These are phyloP conservation scores for Porogramme epimiltina DNA, from an alignment of 1,284 basidiomycete genomes.

Conservation along the genomic window DNA sequence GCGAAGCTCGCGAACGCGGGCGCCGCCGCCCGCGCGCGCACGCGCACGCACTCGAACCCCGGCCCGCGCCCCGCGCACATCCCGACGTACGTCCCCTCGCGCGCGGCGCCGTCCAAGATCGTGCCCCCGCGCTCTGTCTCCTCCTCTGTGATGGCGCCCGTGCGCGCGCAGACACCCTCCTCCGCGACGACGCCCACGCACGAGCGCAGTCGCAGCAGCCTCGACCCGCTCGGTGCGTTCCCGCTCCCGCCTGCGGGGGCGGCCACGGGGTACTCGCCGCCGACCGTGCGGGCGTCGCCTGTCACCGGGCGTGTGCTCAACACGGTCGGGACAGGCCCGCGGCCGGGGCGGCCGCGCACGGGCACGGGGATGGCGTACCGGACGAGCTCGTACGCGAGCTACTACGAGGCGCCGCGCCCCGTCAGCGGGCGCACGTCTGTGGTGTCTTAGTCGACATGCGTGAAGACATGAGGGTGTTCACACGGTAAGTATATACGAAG, in stretches of 20 bases:
- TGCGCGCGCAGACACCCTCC: slow-evolving; percentile 13
- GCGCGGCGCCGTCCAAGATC: slow-evolving; percentile 8
- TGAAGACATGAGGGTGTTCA: no score
- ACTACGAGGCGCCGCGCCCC: slow-evolving; percentile 21
- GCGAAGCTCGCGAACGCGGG: background rate
- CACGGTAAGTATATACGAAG: no score
- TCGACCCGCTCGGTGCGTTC: slow-evolving; percentile 13
- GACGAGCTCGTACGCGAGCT: slow-evolving; percentile 28
- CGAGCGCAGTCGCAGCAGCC: slow-evolving; percentile 5
- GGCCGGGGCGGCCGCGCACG: slow-evolving; percentile 27
- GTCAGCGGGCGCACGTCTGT: background rate
- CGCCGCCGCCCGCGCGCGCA: slow-evolving; percentile 5
- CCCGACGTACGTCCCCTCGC: background rate
- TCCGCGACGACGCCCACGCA: background rate
- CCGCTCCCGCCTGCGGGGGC: slow-evolving; percentile 12
- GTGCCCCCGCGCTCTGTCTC: slow-evolving; percentile 15
- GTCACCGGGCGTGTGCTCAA: slow-evolving; percentile 19
- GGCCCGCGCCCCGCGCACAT: slow-evolving; percentile 7
- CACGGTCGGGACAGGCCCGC: slow-evolving; percentile 18
- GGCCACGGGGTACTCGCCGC: slow-evolving; percentile 1
- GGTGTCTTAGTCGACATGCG: background rate
- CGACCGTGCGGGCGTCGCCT: background rate
- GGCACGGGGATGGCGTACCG: slow-evolving; percentile 35
- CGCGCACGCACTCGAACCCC: slow-evolving; percentile 23
- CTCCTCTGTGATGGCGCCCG: slow-evolving; percentile 17